phyloP scores from a whole-genome alignment of 2,329 filamentous ascomycete genomes.

The Escovopsis weberi region DNA sequence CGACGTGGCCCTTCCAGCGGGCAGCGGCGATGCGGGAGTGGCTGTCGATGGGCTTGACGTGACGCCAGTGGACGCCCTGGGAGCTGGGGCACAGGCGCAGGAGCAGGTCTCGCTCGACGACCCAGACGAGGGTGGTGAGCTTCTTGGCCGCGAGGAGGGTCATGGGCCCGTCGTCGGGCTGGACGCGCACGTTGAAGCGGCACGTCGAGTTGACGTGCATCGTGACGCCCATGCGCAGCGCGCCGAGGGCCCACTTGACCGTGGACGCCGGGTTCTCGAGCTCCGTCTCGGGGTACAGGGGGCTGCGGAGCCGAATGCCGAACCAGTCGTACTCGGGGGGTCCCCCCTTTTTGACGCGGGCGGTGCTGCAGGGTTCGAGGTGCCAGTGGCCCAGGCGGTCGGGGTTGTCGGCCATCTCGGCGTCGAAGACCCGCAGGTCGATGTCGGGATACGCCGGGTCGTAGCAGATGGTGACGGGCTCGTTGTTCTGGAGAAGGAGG shows the following conservation, averaged over 20 bases:
- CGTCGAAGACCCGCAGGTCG: neutral
- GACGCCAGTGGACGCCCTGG: neutral
- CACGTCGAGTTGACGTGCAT: slow-evolving; percentile 14
- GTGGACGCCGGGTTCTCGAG: neutral
- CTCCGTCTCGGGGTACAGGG: slow-evolving; percentile 1
- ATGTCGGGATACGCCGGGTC: slow-evolving; percentile 2
- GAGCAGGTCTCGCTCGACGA: slow-evolving; percentile 6
- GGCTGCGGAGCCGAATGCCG: slow-evolving; percentile 13
- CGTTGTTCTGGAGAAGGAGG: neutral
- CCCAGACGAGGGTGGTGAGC: slow-evolving; percentile 7
- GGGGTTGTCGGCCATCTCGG: neutral
- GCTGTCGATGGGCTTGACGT: slow-evolving; percentile 1
- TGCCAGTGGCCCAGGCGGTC: slow-evolving; percentile 6
- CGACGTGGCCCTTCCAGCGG: slow-evolving; percentile 1
- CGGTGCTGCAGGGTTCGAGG: slow-evolving; percentile 5
- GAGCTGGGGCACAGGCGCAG: neutral
- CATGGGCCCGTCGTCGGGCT: neutral
- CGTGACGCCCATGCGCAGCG: slow-evolving; percentile 7
- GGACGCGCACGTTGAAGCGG: slow-evolving; percentile 7
- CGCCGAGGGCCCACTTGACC: neutral
- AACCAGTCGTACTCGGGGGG: slow-evolving; percentile 13
- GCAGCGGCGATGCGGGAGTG: slow-evolving; percentile 1
- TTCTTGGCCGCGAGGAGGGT: slow-evolving; percentile 4
- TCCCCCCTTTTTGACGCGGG: slow-evolving; percentile 1
- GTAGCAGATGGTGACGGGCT: slow-evolving; percentile 4